Conservation (phyloP, 768 basidiomycete species). For the Termitomyces sp. region DNA sequence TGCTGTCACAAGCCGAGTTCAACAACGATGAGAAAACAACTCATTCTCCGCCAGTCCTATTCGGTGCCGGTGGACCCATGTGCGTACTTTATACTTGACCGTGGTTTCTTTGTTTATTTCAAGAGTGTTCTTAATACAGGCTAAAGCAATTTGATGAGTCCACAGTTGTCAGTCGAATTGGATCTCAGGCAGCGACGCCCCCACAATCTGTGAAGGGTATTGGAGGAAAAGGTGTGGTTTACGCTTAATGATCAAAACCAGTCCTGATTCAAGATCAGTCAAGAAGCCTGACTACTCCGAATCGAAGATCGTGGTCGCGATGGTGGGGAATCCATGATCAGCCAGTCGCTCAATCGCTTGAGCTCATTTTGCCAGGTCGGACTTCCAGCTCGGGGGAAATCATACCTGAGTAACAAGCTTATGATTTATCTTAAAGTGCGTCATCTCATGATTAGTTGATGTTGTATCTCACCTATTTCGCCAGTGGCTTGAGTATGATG, state of each 20-base stretch:
- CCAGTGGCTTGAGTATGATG: conserved; percentile 98
- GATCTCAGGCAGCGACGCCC: conserved; percentile 72
- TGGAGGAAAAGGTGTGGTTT: conserved; percentile 69
- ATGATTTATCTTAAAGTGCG: conserved; percentile 90
- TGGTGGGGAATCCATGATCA: conserved; percentile 46
- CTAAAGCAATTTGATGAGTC: conserved; percentile 79
- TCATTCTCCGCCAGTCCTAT: conserved; percentile 51
- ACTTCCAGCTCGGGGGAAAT: conserved; percentile 96
- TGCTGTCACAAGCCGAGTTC: conserved; percentile 30
- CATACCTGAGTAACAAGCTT: conserved; percentile 96
- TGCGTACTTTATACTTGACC: conserved; percentile 24
- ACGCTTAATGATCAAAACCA: neutral
- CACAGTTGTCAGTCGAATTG: conserved; percentile 59
- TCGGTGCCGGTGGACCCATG: conserved; percentile 77
- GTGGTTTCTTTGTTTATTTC: neutral
- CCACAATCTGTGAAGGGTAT: conserved; percentile 85
- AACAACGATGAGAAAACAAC: conserved; percentile 25
- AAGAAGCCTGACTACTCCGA: conserved; percentile 98
- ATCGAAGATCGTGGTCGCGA: conserved; percentile 96
- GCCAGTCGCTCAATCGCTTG: neutral
- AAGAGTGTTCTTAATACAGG: conserved; percentile 31
- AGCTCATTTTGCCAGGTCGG: conserved; percentile 60
- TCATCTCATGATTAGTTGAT: neutral
- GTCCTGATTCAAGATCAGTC: conserved; percentile 38
- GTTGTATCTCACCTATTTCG: too few relatives aligned